Conservation (phyloP, 1,284 basidiomycete species). For the Polyporus tsugae region DNA sequence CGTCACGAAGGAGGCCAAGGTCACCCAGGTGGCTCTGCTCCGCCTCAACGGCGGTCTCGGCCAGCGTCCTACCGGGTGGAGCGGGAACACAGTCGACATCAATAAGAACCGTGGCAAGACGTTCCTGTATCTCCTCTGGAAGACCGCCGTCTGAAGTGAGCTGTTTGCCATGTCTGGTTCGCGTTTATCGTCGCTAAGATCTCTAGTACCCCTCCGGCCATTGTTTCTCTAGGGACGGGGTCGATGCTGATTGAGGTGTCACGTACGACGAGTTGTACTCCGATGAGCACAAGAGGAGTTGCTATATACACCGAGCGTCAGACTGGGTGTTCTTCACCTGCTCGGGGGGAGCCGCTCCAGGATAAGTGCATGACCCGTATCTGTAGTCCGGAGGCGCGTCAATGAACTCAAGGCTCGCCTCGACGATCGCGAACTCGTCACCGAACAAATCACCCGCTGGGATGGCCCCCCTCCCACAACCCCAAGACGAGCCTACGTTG, state of each 20-base stretch:
- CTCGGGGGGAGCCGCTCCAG: not conserved
- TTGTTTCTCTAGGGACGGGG: no score
- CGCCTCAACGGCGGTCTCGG: not conserved
- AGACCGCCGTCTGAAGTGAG: not conserved
- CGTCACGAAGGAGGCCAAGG: conserved; percentile 9
- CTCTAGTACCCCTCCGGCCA: no score
- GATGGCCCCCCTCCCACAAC: not conserved
- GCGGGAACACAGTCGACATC: conserved; percentile 14
- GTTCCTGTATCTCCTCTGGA: conserved; percentile 22
- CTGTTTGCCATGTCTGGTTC: not conserved
- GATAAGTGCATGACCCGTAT: not conserved
- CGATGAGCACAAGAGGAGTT: no score
- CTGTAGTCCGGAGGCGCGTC: not conserved
- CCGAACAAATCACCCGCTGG: not conserved
- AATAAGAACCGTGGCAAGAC: conserved; percentile 11
- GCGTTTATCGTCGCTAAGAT: no score
- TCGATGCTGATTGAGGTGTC: no score
- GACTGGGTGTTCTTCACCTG: not conserved
- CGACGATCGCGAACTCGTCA: not conserved
- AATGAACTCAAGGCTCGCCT: not conserved
- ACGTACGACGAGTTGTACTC: no score
- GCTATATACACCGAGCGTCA: not conserved
- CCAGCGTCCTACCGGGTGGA: not conserved
- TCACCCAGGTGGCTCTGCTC: conserved; percentile 15
- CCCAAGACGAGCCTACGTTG: not conserved